Evolutionary conservation across 1,139 yeast genomes (phyloP), one percentile per base, ranked within the genome.

Genomic region (Pichia sp.): DNA sequence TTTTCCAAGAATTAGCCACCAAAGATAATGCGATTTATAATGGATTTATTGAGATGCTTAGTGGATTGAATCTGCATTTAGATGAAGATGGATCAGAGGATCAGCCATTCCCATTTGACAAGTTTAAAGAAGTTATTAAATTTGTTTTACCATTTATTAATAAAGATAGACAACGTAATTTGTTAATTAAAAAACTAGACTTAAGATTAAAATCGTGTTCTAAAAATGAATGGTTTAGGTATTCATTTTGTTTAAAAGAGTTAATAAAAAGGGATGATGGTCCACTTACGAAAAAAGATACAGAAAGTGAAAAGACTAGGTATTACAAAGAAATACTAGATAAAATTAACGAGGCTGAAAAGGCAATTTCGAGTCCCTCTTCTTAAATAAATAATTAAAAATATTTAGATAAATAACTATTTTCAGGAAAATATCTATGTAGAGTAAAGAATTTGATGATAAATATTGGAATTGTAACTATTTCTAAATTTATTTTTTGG

Each of bases 21-120:
- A 94, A 94, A 63, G 99, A 94, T 59, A 92, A 92, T 64, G 97
- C 98, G 0, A 86, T 94, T 43, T 94, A 94, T 67, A 94, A 94
- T 63, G 95, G 97, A 12, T 92, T 90, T 61, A 86, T 92, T 59
- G 98, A 94, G 65, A 90, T 94, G 58, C 87, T 92, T 65, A 85
- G 95, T 63, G 95, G 95, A 10, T 74, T 92, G 46, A 79, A 94
- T 2, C 75, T 74, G 41, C 96, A 90, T 58, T 68, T 67, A 6
- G 67, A 72, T 1, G 67, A 90, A 43, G 64, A 72, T 1, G 77
- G 80, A 52, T 87, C 82, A 43, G 27, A 29, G 6, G 31, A 39
- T 8, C 16, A 39, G 24, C 39, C 39, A 24, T 40, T 46, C 32
- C 35, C 47, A 32, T 27, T 47, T 6, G 43, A 40, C 7, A 37